These are phyloP conservation scores for Hyaloscypha bicolor DNA, from an alignment of 495 filamentous ascomycete species.

Conservation along the genomic window DNA sequence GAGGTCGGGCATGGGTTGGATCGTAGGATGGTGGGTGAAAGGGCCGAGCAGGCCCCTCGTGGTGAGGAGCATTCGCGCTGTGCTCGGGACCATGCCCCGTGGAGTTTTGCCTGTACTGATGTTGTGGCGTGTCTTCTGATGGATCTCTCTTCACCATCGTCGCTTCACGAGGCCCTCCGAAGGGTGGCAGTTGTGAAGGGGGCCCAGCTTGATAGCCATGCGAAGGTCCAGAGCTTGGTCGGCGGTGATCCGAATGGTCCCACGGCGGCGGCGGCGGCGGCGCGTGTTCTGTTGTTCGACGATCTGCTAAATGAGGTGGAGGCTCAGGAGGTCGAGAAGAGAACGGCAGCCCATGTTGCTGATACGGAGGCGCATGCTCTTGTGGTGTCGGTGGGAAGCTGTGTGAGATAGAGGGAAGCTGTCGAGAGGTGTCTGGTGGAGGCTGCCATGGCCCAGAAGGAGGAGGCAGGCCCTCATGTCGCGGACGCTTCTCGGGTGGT, in stretches of 20 bases:
- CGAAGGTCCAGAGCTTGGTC: slow-evolving; percentile 27
- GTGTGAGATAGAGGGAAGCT: slow-evolving; percentile 22
- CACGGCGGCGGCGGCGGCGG: slow-evolving; percentile 7
- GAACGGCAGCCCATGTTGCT: slow-evolving; percentile 20
- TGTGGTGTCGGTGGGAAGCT: slow-evolving; percentile 1
- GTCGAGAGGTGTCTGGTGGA: slow-evolving; percentile 24
- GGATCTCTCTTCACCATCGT: slow-evolving; percentile 53
- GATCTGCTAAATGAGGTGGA: slow-evolving; percentile 21
- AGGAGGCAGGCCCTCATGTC: slow-evolving; percentile 13
- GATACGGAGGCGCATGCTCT: slow-evolving; percentile 13
- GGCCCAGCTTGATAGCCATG: slow-evolving; percentile 22
- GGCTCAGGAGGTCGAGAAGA: slow-evolving; percentile 15
- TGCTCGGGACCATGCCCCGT: slow-evolving; percentile 23
- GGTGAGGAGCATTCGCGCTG: slow-evolving; percentile 21
- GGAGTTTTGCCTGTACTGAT: slow-evolving; percentile 25
- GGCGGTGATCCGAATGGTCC: slow-evolving; percentile 29
- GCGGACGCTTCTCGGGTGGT: slow-evolving; percentile 33
- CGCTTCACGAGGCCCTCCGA: slow-evolving; percentile 42
- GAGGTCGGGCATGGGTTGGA: slow-evolving; percentile 35
- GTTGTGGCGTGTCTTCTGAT: slow-evolving; percentile 40
- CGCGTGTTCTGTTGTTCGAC: slow-evolving; percentile 20
- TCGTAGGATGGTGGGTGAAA: slow-evolving; percentile 36
- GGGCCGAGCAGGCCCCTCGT: slow-evolving; percentile 10
- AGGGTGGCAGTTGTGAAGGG: slow-evolving; percentile 20
- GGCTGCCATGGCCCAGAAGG: slow-evolving; percentile 20